Percentiles rank a stretch among this genome's conserved stretches.
Conservation (phyloP, 1,284 basidiomycete genomes). For the Sanguinoderma infundibulare region DNA sequence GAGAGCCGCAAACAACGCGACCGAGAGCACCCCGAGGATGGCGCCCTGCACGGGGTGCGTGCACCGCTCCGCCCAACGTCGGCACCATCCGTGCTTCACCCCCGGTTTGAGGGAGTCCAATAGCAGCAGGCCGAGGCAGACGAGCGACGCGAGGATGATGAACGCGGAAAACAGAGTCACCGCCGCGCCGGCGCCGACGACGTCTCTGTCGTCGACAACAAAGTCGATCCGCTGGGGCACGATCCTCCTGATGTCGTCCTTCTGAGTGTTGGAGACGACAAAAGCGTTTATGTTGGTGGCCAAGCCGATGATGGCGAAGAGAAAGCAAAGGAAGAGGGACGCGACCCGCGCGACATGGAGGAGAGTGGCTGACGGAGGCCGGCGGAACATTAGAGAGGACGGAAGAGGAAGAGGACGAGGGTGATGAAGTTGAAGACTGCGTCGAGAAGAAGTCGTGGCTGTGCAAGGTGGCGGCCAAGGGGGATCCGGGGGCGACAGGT, state of each 20-base stretch:
- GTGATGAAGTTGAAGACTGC: not conserved
- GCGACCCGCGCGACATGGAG: conserved; percentile 37
- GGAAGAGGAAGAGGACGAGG: conserved; percentile 12
- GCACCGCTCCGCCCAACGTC: no score
- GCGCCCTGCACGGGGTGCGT: conserved; percentile 39
- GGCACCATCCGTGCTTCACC: not conserved
- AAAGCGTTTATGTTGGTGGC: conserved; percentile 45
- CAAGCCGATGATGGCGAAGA: conserved; percentile 40
- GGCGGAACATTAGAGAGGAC: conserved; percentile 17
- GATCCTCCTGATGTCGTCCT: conserved; percentile 28
- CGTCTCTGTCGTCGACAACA: conserved; percentile 41
- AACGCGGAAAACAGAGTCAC: conserved; percentile 48
- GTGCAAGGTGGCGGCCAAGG: not conserved
- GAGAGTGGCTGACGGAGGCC: no score
- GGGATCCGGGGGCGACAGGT: no score
- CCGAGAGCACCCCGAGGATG: conserved; percentile 48
- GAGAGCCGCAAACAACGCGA: conserved; percentile 57
- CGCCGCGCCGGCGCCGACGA: conserved; percentile 49
- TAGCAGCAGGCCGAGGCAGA: conserved; percentile 39
- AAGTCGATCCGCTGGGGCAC: conserved; percentile 37
- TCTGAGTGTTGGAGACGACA: conserved; percentile 42
- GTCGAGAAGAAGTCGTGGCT: not conserved
- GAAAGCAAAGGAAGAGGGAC: conserved; percentile 41
- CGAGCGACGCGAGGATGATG: conserved; percentile 44
- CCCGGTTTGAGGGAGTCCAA: conserved; percentile 12